Conservation (phyloP, 495 filamentous ascomycete species). For the Daldinia grandis region DNA sequence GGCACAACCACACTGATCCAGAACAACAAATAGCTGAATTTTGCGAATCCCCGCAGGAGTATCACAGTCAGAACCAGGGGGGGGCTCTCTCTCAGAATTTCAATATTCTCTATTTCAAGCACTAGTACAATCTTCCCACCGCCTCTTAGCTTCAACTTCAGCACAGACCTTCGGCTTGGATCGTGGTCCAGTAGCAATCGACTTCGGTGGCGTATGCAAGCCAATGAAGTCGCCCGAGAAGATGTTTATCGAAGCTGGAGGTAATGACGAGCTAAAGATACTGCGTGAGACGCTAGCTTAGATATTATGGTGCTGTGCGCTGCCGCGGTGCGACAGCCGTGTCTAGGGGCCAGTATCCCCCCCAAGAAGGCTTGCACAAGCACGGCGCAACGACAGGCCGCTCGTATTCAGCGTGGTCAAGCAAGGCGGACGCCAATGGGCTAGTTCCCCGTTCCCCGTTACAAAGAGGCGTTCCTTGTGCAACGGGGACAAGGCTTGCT, state of each 20-base stretch:
- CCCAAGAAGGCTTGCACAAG: conserved; percentile 41
- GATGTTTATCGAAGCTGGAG: conserved; percentile 41
- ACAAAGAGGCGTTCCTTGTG: conserved; percentile 55
- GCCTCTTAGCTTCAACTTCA: conserved; percentile 33
- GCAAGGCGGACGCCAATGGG: conserved; percentile 55
- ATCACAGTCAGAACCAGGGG: conserved; percentile 35
- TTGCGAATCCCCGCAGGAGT: conserved; percentile 41
- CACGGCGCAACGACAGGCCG: conserved; percentile 39
- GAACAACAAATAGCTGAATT: conserved; percentile 31
- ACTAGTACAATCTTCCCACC: conserved; percentile 38
- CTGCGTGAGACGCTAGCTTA: conserved; percentile 45
- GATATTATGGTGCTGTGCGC: conserved; percentile 47
- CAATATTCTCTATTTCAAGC: conserved; percentile 36
- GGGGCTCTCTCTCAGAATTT: conserved; percentile 11
- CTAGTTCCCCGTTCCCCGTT: conserved; percentile 48
- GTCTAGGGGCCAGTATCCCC: conserved; percentile 41
- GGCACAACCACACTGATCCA: conserved; percentile 48
- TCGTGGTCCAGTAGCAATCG: conserved; percentile 40
- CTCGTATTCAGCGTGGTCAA: conserved; percentile 47
- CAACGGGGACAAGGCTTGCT: conserved; percentile 48
- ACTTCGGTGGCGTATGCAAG: conserved; percentile 34
- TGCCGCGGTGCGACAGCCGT: conserved; percentile 48
- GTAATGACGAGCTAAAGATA: conserved; percentile 42
- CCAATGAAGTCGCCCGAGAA: conserved; percentile 40
- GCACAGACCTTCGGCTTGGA: conserved; percentile 40